phyloP scores from a whole-genome alignment of 768 basidiomycete genomes.

The Phaeotremella skinneri region DNA sequence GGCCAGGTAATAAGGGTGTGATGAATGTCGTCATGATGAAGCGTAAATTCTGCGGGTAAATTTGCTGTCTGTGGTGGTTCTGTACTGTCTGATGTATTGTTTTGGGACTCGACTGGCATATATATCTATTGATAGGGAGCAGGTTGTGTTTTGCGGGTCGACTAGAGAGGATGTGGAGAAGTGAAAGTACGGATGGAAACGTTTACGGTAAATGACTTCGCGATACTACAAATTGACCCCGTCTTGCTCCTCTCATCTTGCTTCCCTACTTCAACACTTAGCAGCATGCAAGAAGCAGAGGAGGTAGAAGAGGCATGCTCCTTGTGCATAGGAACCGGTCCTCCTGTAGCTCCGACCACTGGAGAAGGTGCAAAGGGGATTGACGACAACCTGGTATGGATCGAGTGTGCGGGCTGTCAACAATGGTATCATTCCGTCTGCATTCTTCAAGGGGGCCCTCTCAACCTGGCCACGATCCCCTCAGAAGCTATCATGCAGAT shows the following conservation, averaged over 20 bases:
- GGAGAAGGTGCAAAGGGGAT: background rate
- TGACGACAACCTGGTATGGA: constrained; percentile 28
- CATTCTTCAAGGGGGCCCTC: constrained; percentile 23
- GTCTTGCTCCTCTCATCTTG: background rate
- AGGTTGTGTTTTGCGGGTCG: too few relatives aligned
- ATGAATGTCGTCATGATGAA: background rate
- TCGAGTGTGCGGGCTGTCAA: constrained; percentile 42
- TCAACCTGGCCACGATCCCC: constrained; percentile 25
- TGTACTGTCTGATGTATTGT: too few relatives aligned
- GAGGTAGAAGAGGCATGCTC: background rate
- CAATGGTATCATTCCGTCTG: constrained; percentile 48
- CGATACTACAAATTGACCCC: background rate
- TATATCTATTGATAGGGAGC: too few relatives aligned
- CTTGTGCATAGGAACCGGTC: background rate
- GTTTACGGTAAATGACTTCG: too few relatives aligned
- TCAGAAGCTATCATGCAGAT: constrained; percentile 18
- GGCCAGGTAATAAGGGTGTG: too few relatives aligned
- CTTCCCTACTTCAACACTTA: background rate
- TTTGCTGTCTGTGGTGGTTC: too few relatives aligned
- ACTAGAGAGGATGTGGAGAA: too few relatives aligned
- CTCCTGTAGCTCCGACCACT: background rate
- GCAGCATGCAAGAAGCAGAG: background rate
- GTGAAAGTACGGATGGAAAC: too few relatives aligned
- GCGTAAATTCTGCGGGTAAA: too few relatives aligned
- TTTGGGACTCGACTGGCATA: too few relatives aligned